Percentiles rank a stretch among this genome's conserved stretches.
These are phyloP conservation scores for Stylonectria norvegica DNA, from an alignment of 2,329 filamentous ascomycete genomes.

Conservation along the genomic window DNA sequence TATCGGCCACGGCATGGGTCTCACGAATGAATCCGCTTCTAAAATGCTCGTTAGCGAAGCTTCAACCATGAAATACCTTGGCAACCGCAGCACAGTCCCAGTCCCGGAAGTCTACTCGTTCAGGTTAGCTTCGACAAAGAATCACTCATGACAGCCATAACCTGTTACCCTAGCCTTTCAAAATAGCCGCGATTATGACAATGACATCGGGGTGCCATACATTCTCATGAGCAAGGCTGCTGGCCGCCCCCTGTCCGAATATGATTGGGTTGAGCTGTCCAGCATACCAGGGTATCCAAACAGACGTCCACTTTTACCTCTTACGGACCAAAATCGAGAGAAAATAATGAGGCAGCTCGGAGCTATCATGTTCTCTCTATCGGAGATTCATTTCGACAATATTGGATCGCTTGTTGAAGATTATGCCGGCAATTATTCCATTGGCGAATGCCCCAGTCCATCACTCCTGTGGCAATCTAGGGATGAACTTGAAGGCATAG, in stretches of 20 bases:
- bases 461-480: slow-evolving; percentile 21
- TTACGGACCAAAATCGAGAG: slow-evolving; percentile 13
- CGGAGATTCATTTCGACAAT: slow-evolving; percentile 15
- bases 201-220: slow-evolving; percentile 22
- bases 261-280: slow-evolving; percentile 17
- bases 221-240: slow-evolving; percentile 24
- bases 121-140: slow-evolving; percentile 11
- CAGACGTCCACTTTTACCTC: slow-evolving; percentile 10
- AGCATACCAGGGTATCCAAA: slow-evolving; percentile 11
- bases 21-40: slow-evolving; percentile 13
- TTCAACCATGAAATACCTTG: slow-evolving; percentile 19
- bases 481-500: slow-evolving; percentile 19
- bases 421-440: slow-evolving; percentile 6
- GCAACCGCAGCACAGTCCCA: slow-evolving; percentile 15
- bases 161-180: background rate
- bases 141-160: background rate
- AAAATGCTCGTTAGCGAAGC: slow-evolving; percentile 24
- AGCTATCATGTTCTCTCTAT: slow-evolving; percentile 14
- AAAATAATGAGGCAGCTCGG: slow-evolving; percentile 20
- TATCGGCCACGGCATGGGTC: background rate
- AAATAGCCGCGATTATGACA: slow-evolving; percentile 13
- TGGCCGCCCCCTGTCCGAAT: slow-evolving; percentile 16
- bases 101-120: slow-evolving; percentile 23
- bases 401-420: slow-evolving; percentile 23
- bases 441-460: slow-evolving; percentile 23